Base-by-base conservation (phyloP, 129 eudicot species). In the Calendula officinalis region DNA sequence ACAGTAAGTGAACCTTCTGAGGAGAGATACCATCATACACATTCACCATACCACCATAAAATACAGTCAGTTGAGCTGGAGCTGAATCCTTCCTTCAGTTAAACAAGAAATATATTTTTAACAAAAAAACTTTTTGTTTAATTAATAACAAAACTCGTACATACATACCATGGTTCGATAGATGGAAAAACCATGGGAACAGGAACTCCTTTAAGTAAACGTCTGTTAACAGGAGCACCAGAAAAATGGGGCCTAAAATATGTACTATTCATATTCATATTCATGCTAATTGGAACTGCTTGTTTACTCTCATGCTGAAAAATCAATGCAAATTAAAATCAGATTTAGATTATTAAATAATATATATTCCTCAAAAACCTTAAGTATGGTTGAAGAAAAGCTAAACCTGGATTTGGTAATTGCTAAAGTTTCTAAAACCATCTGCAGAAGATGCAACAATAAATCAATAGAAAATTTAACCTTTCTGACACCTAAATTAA, bases 11-110 rank as follows among this genome's bases (percentile, higher is more conserved):
- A 54, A 84, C 96, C 96, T 84, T 84, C 71, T 84, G 83, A 45
- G 86, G 96, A 40, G 96, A 78, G 77, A 88, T 69, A 60, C 13
- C 77, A 61, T 82, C 86, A 54, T 76, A 88, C 49, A 84, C 96
- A 66, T 71, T 79, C 70, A 88, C 89, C 30, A 69, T 73, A 47
- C 96, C 96, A 12, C 61, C 89, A 65, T 88, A 88, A 74, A 88
- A 82, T 56, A 88, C 84, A 77, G 96, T 88, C 70, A 88, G 59
- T 38, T 79, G 86, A 79, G 81, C 30, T 76, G 38, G 81, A 62
- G 63, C 41, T 56, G 50, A n/a, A n/a, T n/a, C n/a, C n/a, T 16
- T 69, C 95, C 95, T 83, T 13, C 35, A 67, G 22, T 37, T 36
- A 30, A 9, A 14, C 22, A 59, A 63, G 22, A 68, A 44, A 36